Conservation (phyloP, 2,329 filamentous ascomycete species). For the Botrytis aclada region DNA sequence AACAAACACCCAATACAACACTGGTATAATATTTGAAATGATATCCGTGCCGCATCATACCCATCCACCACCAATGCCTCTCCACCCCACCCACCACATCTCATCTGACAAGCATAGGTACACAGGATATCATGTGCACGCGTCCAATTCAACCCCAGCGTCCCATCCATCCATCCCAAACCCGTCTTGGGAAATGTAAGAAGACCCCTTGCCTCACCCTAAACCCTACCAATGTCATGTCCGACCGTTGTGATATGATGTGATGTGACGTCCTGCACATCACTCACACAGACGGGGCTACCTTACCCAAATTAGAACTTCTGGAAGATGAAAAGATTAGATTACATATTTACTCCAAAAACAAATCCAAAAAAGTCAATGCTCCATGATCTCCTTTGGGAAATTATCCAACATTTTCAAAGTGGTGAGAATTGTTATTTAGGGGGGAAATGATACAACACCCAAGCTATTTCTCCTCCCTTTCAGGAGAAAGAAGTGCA, state of each 20-base stretch:
- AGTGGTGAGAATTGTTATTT: not conserved
- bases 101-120: not conserved
- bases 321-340: not conserved
- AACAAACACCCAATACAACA: not conserved
- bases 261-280: slow-evolving; percentile 1
- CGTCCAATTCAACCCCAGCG: not conserved
- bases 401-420: not conserved
- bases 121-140: not conserved
- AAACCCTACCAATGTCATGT: slow-evolving; percentile 11
- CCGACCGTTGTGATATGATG: slow-evolving; percentile 1
- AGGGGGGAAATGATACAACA: not conserved
- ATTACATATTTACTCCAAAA: not conserved
- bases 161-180: not conserved
- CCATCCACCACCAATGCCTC: not conserved
- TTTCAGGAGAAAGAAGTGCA: not conserved
- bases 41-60: slow-evolving; percentile 3
- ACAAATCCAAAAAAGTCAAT: not conserved
- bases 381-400: not conserved
- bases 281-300: not conserved
- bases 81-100: not conserved
- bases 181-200: not conserved
- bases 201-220: not conserved
- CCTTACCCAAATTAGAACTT: not conserved
- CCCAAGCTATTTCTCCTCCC: not conserved
- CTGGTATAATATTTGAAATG: not conserved